These are phyloP conservation scores for Kluyveromyces aestuarii DNA, from an alignment of 805 yeast genomes.

Conservation along the genomic window DNA sequence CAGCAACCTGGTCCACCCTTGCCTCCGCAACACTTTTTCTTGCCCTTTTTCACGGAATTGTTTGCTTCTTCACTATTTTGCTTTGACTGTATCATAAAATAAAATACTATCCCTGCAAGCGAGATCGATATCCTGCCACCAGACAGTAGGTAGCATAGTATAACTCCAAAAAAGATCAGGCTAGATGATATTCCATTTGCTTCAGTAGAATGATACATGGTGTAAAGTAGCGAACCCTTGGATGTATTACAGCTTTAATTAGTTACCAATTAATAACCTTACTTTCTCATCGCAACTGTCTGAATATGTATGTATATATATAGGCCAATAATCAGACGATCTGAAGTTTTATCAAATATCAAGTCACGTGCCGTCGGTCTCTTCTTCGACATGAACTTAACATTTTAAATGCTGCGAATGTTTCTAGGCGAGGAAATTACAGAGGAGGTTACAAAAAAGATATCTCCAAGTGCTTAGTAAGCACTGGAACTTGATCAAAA, in stretches of 20 bases:
- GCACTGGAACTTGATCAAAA: neutral
- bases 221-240: no score
- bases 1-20: conserved; percentile 7
- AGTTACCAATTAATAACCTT: no score
- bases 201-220: neutral
- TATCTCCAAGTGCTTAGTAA: neutral
- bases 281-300: no score
- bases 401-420: neutral
- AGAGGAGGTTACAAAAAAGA: neutral
- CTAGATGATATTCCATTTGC: neutral
- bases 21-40: conserved; percentile 21
- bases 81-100: conserved; percentile 11
- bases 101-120: conserved; percentile 20
- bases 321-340: no score
- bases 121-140: conserved; percentile 33
- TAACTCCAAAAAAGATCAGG: conserved; percentile 6
- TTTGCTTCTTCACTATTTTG: neutral
- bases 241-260: no score
- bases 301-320: no score
- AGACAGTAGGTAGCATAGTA: conserved; percentile 13
- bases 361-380: neutral
- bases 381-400: no score
- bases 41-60: conserved; percentile 3
- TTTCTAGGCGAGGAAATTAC: neutral
- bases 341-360: no score